Evolutionary conservation across 2,329 filamentous ascomycete species (phyloP).

Genomic region (Botryosphaeria dothidea): DNA sequence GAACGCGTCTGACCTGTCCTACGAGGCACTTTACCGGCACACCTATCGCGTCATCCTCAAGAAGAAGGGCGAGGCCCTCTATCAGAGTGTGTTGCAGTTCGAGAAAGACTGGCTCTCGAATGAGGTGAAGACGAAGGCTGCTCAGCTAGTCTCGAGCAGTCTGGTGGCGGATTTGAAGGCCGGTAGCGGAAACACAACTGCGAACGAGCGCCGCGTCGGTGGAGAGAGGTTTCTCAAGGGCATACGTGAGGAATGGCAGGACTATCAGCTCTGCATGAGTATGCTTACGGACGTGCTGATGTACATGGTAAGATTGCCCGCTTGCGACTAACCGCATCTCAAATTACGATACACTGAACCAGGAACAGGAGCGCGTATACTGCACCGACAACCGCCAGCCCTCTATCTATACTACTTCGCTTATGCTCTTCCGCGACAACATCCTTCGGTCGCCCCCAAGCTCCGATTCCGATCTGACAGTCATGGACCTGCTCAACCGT

Average conservation of each 20-base stretch:
- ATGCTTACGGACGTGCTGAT: conserved; percentile 97
- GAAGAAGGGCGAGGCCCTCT: conserved; percentile 80
- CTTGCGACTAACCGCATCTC: not conserved
- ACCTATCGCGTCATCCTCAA: conserved; percentile 92
- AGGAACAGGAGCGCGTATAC: conserved; percentile 71
- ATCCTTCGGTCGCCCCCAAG: conserved; percentile 65
- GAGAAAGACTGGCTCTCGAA: conserved; percentile 79
- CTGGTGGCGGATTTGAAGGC: conserved; percentile 59
- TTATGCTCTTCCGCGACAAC: conserved; percentile 84
- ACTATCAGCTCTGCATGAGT: conserved; percentile 89
- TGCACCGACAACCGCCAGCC: conserved; percentile 71
- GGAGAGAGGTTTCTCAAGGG: conserved; percentile 81
- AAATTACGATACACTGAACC: not conserved
- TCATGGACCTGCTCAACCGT: conserved; percentile 74
- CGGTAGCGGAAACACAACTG: conserved; percentile 57
- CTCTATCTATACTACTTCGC: conserved; percentile 80
- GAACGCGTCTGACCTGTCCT: conserved; percentile 85
- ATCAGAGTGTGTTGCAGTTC: conserved; percentile 76
- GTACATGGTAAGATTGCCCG: conserved; percentile 69
- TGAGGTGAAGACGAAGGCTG: conserved; percentile 71
- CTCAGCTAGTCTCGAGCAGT: conserved; percentile 68
- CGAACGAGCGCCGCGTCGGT: conserved; percentile 74
- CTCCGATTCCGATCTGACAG: conserved; percentile 47
- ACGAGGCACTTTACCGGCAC: conserved; percentile 91
- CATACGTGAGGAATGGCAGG: conserved; percentile 77